Conservation (phyloP, 208 protist species). For the Wallacemonas collosoma region DNA sequence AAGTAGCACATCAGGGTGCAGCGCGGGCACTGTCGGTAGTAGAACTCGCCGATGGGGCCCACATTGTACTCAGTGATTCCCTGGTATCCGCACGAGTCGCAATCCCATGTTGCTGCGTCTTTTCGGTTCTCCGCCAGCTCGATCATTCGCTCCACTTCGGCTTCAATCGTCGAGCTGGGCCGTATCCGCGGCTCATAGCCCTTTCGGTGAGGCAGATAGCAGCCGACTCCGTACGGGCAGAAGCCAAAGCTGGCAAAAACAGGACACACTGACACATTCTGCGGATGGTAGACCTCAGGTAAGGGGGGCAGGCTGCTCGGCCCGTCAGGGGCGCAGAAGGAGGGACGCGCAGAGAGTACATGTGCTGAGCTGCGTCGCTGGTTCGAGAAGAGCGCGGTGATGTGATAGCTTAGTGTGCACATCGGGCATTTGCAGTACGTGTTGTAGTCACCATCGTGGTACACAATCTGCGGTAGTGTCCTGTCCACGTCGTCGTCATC, state of each 20-base stretch:
- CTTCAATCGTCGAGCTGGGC: slow-evolving; percentile 36
- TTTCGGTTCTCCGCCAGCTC: slow-evolving; percentile 38
- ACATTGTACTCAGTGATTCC: slow-evolving; percentile 58
- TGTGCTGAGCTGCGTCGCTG: slow-evolving; percentile 79
- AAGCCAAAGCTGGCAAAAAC: slow-evolving; percentile 76
- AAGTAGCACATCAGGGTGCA: slow-evolving; percentile 86
- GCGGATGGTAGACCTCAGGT: slow-evolving; percentile 25
- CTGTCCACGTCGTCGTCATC: background rate
- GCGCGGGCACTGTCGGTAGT: slow-evolving; percentile 70
- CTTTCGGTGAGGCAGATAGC: slow-evolving; percentile 67
- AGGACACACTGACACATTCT: slow-evolving; percentile 48
- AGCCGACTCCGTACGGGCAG: slow-evolving; percentile 71
- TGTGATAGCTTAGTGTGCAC: slow-evolving; percentile 70
- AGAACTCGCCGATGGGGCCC: slow-evolving; percentile 66
- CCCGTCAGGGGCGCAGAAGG: slow-evolving; percentile 37
- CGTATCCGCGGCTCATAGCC: slow-evolving; percentile 26
- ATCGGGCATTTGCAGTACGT: slow-evolving; percentile 63
- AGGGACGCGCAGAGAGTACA: slow-evolving; percentile 75
- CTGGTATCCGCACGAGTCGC: slow-evolving; percentile 75
- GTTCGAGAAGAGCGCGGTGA: slow-evolving; percentile 62
- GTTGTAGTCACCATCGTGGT: slow-evolving; percentile 15
- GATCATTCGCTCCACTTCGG: slow-evolving; percentile 61
- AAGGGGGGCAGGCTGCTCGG: slow-evolving; percentile 45
- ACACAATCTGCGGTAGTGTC: slow-evolving; percentile 2
- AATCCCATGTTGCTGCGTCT: slow-evolving; percentile 60